Evolutionary conservation across 768 basidiomycete genomes (phyloP), one percentile per base, ranked within the genome.

Genomic region (Pulveroboletus ravenelii): DNA sequence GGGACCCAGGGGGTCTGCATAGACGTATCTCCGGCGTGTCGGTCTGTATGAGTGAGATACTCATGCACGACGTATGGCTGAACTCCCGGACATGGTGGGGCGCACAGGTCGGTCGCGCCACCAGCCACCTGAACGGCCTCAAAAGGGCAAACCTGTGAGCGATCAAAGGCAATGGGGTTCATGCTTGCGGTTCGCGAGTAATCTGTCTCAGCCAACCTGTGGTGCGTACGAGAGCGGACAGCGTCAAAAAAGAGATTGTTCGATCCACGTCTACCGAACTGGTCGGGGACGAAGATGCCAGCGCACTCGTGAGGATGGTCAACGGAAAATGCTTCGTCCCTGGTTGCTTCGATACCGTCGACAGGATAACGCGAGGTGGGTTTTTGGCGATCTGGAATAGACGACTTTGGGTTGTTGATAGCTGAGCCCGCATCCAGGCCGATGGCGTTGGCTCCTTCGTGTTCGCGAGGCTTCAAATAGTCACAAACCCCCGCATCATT

Each of bases 221-320:
- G 60, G 35, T 63, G 54, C 31, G 48, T 13, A 20, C 62, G 66
- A 17, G 61, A 49, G 46, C 56, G 59, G 43, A 70, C 61, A 37
- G 71, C 65, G 65, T 72, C 75, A 54, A 74, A 74, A 47, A 70
- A 60, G 14, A 71, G 54, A 46, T 71, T 67, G 52, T 72, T 73
- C 41, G 69, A 69, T 39, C 59, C 63, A 34, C 65, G 70, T 38
- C 70, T 65, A 36, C 65, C 66, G 45, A 55, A 57, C 37, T 66
- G 66, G 57, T 58, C 62, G 35, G 54, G 15, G 43, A 39, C 9
- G 14, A 53, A 49, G 15, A 51, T n/a, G 23, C 51, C 47, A 38
- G 42, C n/a, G 39, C 57, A 46, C 34, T 51, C 54, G 49, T 55
- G 42, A 18, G 52, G 48, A 37, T 53, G 53, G 43, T 64, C 60